Conservation (phyloP, 768 basidiomycete genomes). For the Psilocybe sp. region DNA sequence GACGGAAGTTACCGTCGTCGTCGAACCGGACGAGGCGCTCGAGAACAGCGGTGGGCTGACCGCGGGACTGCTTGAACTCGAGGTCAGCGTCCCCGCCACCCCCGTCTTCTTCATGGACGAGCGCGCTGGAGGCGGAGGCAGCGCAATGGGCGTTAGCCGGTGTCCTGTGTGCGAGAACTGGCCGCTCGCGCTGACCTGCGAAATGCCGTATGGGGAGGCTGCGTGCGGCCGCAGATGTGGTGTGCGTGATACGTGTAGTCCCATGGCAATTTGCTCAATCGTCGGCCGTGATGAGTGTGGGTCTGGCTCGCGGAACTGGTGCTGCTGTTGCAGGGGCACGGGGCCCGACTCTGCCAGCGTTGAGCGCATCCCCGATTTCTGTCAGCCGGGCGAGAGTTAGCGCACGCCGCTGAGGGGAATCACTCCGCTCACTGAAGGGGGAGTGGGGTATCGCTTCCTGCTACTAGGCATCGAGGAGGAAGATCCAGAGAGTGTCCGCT, state of each 20-base stretch:
- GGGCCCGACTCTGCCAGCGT: conserved; percentile 23
- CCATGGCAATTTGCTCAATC: conserved; percentile 79
- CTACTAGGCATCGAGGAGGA: no score
- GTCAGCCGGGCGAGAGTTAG: not conserved
- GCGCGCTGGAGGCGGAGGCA: conserved; percentile 56
- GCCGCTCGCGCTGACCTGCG: conserved; percentile 27
- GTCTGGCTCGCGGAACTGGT: conserved; percentile 27
- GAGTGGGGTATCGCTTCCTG: conserved; percentile 15
- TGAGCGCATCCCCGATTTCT: conserved; percentile 27
- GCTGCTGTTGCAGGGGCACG: conserved; percentile 18
- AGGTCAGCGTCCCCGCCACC: conserved; percentile 28
- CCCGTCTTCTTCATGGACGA: conserved; percentile 62
- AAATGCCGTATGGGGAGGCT: conserved; percentile 27
- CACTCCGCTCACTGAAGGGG: conserved; percentile 19
- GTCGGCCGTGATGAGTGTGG: conserved; percentile 50
- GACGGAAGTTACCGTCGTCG: conserved; percentile 46
- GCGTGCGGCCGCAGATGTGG: conserved; percentile 58
- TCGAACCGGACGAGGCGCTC: conserved; percentile 40
- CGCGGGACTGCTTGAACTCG: conserved; percentile 33
- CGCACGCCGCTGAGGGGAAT: not conserved
- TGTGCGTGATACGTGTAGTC: conserved; percentile 72
- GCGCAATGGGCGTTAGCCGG: conserved; percentile 27
- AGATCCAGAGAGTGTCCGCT: conserved; percentile 21
- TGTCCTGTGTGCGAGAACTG: conserved; percentile 19
- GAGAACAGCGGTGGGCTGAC: conserved; percentile 28